These are phyloP conservation scores for Colletotrichum zoysiae DNA, from an alignment of 2,329 filamentous ascomycete species.

Conservation along the genomic window DNA sequence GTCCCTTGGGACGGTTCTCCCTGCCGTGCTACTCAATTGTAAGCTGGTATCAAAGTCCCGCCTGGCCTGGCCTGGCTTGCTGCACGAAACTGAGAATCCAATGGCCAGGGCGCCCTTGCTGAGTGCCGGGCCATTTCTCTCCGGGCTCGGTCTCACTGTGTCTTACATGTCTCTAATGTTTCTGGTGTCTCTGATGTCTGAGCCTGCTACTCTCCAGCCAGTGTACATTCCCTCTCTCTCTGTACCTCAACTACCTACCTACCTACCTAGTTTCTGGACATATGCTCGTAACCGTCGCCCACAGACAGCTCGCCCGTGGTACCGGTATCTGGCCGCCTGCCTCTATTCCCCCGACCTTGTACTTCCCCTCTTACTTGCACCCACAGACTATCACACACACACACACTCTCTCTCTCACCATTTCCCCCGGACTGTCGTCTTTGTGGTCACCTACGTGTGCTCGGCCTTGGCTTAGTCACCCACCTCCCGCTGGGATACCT, in stretches of 20 bases:
- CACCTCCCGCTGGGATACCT: neutral
- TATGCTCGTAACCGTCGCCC: neutral
- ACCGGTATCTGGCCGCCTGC: neutral
- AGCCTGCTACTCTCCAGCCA: neutral
- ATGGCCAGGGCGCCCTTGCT: constrained; percentile 29
- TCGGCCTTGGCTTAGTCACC: neutral
- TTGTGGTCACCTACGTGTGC: constrained; percentile 1
- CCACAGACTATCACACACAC: too few relatives aligned
- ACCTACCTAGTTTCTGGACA: neutral
- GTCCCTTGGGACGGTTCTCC: constrained; percentile 17
- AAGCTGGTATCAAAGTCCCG: constrained; percentile 20
- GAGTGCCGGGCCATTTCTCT: constrained; percentile 16
- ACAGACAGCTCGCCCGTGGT: neutral
- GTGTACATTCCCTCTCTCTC: neutral
- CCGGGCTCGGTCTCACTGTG: constrained; percentile 15
- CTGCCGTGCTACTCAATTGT: constrained; percentile 12
- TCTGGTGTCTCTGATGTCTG: constrained; percentile 14
- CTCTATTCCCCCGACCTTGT: neutral
- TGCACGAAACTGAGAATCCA: constrained; percentile 32
- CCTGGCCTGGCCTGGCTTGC: constrained; percentile 31
- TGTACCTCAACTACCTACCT: neutral
- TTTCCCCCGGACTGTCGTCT: constrained; percentile 22
- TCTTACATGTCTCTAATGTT: constrained; percentile 22
- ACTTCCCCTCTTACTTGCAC: neutral
- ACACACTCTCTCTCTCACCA: too few relatives aligned